A percentile compares a stretch with the other conserved stretches of the same genome.
These are phyloP conservation scores for Paxillus involutus DNA, from an alignment of 768 basidiomycete genomes.

Conservation along the genomic window DNA sequence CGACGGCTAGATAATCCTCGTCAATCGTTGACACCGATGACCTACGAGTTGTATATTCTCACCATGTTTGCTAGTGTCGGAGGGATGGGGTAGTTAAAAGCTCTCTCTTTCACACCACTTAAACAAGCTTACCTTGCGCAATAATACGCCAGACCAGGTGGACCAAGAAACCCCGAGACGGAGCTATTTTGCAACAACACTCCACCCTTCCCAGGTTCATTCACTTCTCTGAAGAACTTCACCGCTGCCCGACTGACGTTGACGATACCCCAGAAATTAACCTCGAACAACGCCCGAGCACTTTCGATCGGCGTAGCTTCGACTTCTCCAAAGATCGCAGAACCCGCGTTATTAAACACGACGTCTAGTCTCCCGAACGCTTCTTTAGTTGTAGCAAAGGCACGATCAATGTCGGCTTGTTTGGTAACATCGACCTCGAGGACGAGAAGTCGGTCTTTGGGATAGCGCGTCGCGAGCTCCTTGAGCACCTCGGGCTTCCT, in stretches of 20 bases:
- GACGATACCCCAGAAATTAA: constrained; percentile 29
- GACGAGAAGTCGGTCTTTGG: constrained; percentile 13
- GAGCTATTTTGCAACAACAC: constrained; percentile 36
- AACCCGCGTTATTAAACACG: constrained; percentile 23
- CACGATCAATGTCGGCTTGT: constrained; percentile 8
- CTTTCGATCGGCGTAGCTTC: constrained; percentile 18
- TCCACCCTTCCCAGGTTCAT: constrained; percentile 34
- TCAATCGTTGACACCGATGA: not conserved
- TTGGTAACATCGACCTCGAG: constrained; percentile 14
- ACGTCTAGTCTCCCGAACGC: constrained; percentile 15
- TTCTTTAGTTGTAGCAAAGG: constrained; percentile 8
- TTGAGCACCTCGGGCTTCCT: constrained; percentile 33
- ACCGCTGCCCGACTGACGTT: constrained; percentile 28
- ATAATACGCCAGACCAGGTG: constrained; percentile 14
- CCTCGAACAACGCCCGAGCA: constrained; percentile 23
- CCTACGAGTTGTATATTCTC: not conserved
- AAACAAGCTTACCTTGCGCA: constrained; percentile 12
- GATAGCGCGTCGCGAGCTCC: not conserved
- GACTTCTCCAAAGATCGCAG: constrained; percentile 17
- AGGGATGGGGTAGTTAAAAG: too few relatives aligned
- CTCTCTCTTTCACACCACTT: too few relatives aligned
- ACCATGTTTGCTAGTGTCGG: constrained; percentile 17
- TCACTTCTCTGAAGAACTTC: constrained; percentile 33
- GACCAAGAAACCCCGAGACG: constrained; percentile 23
- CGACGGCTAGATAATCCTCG: constrained; percentile 23